A percentile compares a stretch with the other conserved stretches of the same genome.
These are phyloP conservation scores for Nicotiana obtusifolia DNA, from an alignment of 257 asterid genomes.

Conservation along the genomic window DNA sequence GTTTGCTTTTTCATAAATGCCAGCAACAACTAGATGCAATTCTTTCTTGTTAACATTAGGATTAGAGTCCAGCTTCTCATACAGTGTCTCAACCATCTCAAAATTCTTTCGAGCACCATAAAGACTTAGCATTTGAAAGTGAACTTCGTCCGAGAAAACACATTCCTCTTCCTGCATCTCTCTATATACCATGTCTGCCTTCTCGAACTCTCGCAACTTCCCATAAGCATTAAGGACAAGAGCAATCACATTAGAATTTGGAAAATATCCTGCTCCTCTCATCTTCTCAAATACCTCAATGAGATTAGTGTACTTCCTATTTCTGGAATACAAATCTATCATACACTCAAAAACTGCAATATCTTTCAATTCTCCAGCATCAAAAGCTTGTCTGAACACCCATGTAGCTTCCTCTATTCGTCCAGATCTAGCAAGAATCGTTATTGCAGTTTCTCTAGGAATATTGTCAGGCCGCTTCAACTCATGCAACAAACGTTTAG, in stretches of 20 bases:
- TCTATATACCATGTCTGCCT: slow-evolving; percentile 52
- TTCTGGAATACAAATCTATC: slow-evolving; percentile 64
- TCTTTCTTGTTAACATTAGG: slow-evolving; percentile 77
- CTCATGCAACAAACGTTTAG: slow-evolving; percentile 71
- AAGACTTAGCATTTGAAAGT: slow-evolving; percentile 86
- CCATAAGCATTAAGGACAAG: slow-evolving; percentile 77
- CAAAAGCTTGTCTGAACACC: slow-evolving; percentile 80
- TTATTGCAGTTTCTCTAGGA: slow-evolving; percentile 75
- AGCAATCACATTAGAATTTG: slow-evolving; percentile 53
- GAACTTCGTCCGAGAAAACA: slow-evolving; percentile 68
- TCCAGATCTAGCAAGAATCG: slow-evolving; percentile 78
- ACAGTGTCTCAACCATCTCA: slow-evolving; percentile 51
- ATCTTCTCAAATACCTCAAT: slow-evolving; percentile 82
- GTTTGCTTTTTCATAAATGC: slow-evolving; percentile 78
- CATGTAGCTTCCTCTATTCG: slow-evolving; percentile 91
- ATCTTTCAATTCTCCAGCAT: slow-evolving; percentile 70
- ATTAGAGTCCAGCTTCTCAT: slow-evolving; percentile 46
- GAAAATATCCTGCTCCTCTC: slow-evolving; percentile 68
- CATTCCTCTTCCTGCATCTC: slow-evolving; percentile 81
- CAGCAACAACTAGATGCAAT: slow-evolving; percentile 69
- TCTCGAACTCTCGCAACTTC: slow-evolving; percentile 60
- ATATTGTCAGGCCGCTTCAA: slow-evolving; percentile 83
- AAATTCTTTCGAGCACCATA: slow-evolving; percentile 61
- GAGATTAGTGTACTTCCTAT: slow-evolving; percentile 55
- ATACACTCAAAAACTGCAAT: slow-evolving; percentile 59